Base-by-base conservation (phyloP, 257 asterid species). In the Nyctanthes arbortristis region DNA sequence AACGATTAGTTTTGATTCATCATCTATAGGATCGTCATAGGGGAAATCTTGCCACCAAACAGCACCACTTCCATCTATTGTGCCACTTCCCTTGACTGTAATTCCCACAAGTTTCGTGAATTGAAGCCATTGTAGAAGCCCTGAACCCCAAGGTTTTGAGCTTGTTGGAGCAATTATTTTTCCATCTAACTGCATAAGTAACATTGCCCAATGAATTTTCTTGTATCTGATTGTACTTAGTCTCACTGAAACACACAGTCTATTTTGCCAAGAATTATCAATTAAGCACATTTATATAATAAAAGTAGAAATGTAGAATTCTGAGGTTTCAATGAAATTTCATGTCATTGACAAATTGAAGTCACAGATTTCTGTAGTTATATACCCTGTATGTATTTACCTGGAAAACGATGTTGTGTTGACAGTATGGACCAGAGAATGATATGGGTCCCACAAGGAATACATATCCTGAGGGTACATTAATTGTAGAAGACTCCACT, bases 371-470 rank as follows among this genome's bases (percentile, higher is more conserved):
- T 43, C 54, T 14, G 54, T 22, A 43, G 9, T 43, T 45, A 45
- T 14, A 40, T 14, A 45, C 55, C 6, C 24, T 52, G 30, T 22
- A 11, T 39, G 18, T 39, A 33, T 57, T 71, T 65, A 93, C 98
- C 96, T 93, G 98, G 79, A 93, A 93, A 71, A 88, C 85, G 66
- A 93, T 93, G 82, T 91, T 80, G 72, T 82, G 93, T 52, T 88
- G 91, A 32, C 98, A 93, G 74, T 88, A 85, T 62, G 97, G 97
- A 13, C 98, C 98, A 11, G 98, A 87, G 78, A 93, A 93, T 7
- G 98, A 88, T 60, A 90, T 86, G 55, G 98, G 98, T 3, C 96
- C 94, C 5, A 93, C 96, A 14, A 88, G 94, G 76, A 93, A 93
- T 20, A 68, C 68, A 40, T 80, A 79, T 4, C 80, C 74, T 65